Evolutionary conservation across 352 stramenopile genomes (phyloP).

Genomic region (Globisporangium perplexum): DNA sequence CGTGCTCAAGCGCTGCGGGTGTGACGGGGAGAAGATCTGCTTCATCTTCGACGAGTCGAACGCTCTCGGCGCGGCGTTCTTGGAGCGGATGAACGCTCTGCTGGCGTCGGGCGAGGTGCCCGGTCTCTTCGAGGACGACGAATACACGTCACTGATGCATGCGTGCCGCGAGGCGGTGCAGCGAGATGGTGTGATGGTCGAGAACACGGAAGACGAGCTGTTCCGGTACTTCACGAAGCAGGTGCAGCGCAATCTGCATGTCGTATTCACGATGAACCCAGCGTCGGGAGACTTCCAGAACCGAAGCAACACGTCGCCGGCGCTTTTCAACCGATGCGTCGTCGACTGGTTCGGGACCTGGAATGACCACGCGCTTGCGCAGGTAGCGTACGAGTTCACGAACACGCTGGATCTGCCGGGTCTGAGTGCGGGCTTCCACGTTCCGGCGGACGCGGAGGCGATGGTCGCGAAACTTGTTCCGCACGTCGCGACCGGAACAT

Average conservation of each 20-base stretch:
- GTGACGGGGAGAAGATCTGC: conserved; percentile 98
- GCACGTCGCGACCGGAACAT: conserved; percentile 61
- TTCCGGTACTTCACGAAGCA: conserved; percentile 97
- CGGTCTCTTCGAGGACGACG: conserved; percentile 99
- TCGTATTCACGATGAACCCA: conserved; percentile 99
- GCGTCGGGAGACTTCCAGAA: conserved; percentile 95
- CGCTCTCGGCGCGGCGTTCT: conserved; percentile 96
- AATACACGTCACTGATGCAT: conserved; percentile 97
- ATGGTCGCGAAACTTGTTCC: conserved; percentile 54
- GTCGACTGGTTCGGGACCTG: conserved; percentile 99
- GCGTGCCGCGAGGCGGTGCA: conserved; percentile 93
- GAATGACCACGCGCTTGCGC: conserved; percentile 96
- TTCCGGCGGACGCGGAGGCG: conserved; percentile 38
- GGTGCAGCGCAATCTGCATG: conserved; percentile 99
- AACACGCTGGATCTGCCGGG: conserved; percentile 93
- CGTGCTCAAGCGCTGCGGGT: conserved; percentile 96
- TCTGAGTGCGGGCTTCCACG: conserved; percentile 54
- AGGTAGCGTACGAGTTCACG: conserved; percentile 98
- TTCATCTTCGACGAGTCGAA: conserved; percentile 99
- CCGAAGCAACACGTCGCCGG: conserved; percentile 98
- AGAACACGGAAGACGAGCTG: conserved; percentile 94
- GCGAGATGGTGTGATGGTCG: conserved; percentile 83
- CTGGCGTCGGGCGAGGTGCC: conserved; percentile 99
- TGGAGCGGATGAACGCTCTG: conserved; percentile 99
- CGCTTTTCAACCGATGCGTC: conserved; percentile 99